Conservation (phyloP, 768 basidiomycete species). For the Boletus reticulatus region DNA sequence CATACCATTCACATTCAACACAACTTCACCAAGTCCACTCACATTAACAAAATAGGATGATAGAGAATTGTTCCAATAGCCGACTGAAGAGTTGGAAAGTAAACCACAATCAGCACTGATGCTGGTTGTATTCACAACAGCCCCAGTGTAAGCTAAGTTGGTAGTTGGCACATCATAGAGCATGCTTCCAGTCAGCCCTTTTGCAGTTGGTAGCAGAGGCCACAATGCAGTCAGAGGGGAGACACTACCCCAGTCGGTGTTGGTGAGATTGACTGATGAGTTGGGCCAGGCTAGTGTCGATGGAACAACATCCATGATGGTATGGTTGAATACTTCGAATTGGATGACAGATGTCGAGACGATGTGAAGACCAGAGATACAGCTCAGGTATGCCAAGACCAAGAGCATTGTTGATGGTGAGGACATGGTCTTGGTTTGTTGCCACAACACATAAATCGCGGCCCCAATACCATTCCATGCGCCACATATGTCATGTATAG, state of each 20-base stretch:
- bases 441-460: too few relatives aligned
- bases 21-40: slow-evolving; percentile 5
- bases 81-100: slow-evolving; percentile 4
- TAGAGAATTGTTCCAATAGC: not conserved
- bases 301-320: too few relatives aligned
- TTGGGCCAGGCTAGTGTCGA: not conserved
- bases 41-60: not conserved
- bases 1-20: not conserved
- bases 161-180: slow-evolving; percentile 16
- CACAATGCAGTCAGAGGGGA: not conserved
- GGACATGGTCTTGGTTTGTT: too few relatives aligned
- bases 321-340: too few relatives aligned
- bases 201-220: too few relatives aligned
- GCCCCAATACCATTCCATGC: too few relatives aligned
- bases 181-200: slow-evolving; percentile 11
- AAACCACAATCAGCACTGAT: slow-evolving; percentile 16
- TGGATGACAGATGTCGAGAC: too few relatives aligned
- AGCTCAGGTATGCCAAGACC: too few relatives aligned
- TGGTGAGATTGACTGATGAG: not conserved
- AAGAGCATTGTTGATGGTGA: too few relatives aligned
- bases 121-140: slow-evolving; percentile 16
- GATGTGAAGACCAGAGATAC: too few relatives aligned
- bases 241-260: not conserved
- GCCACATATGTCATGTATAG: too few relatives aligned
- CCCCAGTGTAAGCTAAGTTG: not conserved